Evolutionary conservation across 306 rosid species (phyloP).

Genomic region (Prunus salicina): DNA sequence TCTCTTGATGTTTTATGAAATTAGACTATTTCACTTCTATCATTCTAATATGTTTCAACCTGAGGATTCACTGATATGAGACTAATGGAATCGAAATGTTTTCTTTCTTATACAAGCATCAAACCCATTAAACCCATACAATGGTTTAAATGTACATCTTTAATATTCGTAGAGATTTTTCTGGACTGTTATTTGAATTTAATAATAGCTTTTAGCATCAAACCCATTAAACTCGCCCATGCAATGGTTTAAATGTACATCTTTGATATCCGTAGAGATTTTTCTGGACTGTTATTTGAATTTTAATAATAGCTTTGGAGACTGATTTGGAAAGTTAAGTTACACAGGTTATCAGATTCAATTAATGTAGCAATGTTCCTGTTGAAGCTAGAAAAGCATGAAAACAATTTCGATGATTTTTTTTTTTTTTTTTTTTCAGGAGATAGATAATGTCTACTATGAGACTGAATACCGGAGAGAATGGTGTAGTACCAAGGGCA

Average conservation of each 20-base stretch:
- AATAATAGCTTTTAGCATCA: neutral
- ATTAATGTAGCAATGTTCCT: neutral
- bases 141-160: neutral
- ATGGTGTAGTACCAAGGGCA: constrained; percentile 91
- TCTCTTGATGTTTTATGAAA: neutral
- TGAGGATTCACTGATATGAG: neutral
- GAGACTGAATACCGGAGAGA: constrained; percentile 96
- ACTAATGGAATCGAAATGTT: neutral
- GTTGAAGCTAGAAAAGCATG: too few species aligned
- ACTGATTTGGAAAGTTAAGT: neutral
- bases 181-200: neutral
- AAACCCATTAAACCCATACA: neutral
- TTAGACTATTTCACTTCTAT: neutral
- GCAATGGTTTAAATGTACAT: neutral
- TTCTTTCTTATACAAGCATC: neutral
- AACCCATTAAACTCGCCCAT: neutral
- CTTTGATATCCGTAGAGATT: neutral
- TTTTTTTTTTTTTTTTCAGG: constrained; percentile 34
- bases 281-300: neutral
- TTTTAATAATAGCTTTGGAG: neutral
- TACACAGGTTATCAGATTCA: neutral
- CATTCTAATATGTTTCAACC: neutral
- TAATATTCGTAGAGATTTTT: neutral
- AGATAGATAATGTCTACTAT: constrained; percentile 77
- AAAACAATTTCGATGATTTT: constrained; percentile 4